Evolutionary conservation across 2,329 filamentous ascomycete genomes (phyloP), one percentile per base, ranked within the genome.

Genomic region (Scedosporium dehoogii): DNA sequence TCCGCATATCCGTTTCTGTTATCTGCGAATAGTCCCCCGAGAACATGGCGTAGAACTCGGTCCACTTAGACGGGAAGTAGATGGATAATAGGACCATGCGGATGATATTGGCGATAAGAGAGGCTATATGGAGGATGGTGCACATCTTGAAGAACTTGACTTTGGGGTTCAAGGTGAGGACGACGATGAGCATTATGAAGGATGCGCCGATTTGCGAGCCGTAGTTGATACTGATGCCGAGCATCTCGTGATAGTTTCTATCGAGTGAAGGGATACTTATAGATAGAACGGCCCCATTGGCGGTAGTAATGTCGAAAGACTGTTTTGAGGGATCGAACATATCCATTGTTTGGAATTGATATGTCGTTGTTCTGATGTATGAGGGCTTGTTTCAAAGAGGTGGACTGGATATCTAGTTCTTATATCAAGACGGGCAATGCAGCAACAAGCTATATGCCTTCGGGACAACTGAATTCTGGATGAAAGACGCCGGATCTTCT

Each of bases 151-250:
- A 75, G 64, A 89, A 82, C 71, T 90, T 91, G 66, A 84, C 78
- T 0, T 77, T 71, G 21, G 84, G 83, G 0, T 89, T 92, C 72
- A 92, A 80, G 63, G 87, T 69, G 10, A 91, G 74, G 2, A 92
- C 76, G 33, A 89, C 78, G 53, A 88, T 67, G 18, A 92, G 76
- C 69, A 91, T 82, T 64, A 88, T 74, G 63, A 87, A 66, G 57
- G 83, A 84, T 25, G 88, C 84, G 33, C 90, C 90, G 60, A 92
- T 79, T 71, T 93, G 89, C 18, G 81, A 75, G 60, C 83, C 86
- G 70, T 87, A 90, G 73, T 86, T 87, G 77, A 90, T 85, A 70
- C 70, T 71, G 27, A 75, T 71, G 67, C 71, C 74, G 65, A 72
- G 64, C 48, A 71, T 69, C 33, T 70, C 69, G 25, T 68, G 65